Evolutionary conservation across 306 rosid species (phyloP).

Genomic region (Casuarina glauca): DNA sequence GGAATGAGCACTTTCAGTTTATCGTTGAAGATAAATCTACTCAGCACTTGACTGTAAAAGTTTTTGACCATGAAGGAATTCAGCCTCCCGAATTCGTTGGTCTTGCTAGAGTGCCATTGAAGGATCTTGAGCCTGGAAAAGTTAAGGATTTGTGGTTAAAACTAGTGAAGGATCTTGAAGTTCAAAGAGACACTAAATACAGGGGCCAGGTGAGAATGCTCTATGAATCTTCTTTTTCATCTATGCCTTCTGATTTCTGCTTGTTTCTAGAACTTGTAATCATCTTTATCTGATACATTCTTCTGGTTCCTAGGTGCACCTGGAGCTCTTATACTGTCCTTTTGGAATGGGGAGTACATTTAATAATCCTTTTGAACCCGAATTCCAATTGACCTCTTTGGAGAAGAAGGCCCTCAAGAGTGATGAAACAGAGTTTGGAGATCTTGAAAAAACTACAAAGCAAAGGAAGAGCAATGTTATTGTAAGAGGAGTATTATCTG

Average conservation of each 20-base stretch:
- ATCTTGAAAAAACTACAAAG: slow-evolving; percentile 22
- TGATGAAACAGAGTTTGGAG: slow-evolving; percentile 31
- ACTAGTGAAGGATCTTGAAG: slow-evolving; percentile 75
- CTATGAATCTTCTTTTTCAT: slow-evolving; percentile 12
- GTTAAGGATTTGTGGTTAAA: slow-evolving; percentile 83
- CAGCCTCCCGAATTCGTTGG: slow-evolving; percentile 82
- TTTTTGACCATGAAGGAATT: slow-evolving; percentile 86
- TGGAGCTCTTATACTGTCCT: slow-evolving; percentile 92
- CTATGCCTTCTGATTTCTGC: not conserved
- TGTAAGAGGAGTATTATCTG: slow-evolving; percentile 85
- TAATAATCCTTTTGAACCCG: slow-evolving; percentile 57
- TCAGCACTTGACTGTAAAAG: slow-evolving; percentile 79
- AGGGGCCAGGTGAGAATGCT: slow-evolving; percentile 81
- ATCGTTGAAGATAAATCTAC: slow-evolving; percentile 69
- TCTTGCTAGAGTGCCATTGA: slow-evolving; percentile 60
- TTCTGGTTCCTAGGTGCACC: slow-evolving; percentile 58
- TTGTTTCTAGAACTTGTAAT: slow-evolving; percentile 5
- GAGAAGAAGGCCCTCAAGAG: slow-evolving; percentile 75
- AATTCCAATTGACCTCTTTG: slow-evolving; percentile 57
- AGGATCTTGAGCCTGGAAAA: slow-evolving; percentile 81
- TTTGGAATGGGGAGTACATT: slow-evolving; percentile 51
- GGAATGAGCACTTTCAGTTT: slow-evolving; percentile 94
- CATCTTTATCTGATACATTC: slow-evolving; percentile 1
- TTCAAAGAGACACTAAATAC: slow-evolving; percentile 74
- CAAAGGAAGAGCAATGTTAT: slow-evolving; percentile 68